Percentiles rank a stretch among this genome's conserved stretches.
Evolutionary conservation across 352 stramenopile species (phyloP).

Genomic region (Blastocystis sp.): DNA sequence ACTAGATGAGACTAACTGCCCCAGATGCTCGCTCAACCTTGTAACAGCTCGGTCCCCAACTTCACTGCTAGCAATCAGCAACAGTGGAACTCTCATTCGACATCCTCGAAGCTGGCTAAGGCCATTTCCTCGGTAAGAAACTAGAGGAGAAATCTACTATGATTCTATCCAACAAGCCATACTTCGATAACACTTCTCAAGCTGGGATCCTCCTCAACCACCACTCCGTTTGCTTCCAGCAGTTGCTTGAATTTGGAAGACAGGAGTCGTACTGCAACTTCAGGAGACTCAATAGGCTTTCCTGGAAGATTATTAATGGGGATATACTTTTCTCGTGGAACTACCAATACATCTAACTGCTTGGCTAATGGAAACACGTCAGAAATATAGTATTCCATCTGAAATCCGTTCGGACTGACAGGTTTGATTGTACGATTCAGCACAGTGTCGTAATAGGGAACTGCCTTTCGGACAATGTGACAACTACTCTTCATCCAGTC

Average conservation of each 20-base stretch:
- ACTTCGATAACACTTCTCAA: not conserved
- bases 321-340: not conserved
- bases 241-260: not conserved
- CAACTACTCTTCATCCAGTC: not conserved
- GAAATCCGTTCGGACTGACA: conserved; percentile 10
- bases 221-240: not conserved
- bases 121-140: not conserved
- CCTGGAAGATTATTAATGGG: not conserved
- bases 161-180: not conserved
- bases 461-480: conserved; percentile 45
- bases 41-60: not conserved
- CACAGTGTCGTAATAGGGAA: conserved; percentile 43
- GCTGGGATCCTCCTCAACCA: not conserved
- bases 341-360: not conserved
- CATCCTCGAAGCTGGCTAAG: not conserved
- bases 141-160: conserved; percentile 35
- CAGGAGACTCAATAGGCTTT: conserved; percentile 22
- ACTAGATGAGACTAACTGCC: not conserved
- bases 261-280: not conserved
- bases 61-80: not conserved
- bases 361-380: conserved; percentile 1
- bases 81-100: not conserved
- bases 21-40: not conserved
- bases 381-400: conserved; percentile 43
- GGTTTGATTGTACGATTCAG: conserved; percentile 30